Evolutionary conservation across 1,284 basidiomycete species (phyloP).

Genomic region (Irpex lacteus): DNA sequence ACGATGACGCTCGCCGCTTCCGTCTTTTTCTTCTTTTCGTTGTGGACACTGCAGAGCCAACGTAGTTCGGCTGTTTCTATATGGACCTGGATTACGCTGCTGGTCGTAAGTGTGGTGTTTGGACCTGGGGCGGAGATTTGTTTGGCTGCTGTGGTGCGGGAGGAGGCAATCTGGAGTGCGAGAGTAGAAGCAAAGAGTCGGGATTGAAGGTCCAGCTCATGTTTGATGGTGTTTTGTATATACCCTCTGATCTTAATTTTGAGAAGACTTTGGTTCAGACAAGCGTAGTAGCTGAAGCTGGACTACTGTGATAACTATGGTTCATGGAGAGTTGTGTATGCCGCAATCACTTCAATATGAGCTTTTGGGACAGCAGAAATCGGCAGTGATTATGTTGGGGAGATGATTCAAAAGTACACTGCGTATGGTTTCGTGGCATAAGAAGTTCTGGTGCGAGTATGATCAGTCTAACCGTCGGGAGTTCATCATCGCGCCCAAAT

Average conservation of each 20-base stretch:
- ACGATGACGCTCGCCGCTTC: slow-evolving; percentile 1
- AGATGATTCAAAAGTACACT: background rate
- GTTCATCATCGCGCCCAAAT: too few species aligned
- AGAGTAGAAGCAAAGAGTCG: background rate
- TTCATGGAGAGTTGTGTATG: too few species aligned
- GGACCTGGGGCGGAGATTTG: background rate
- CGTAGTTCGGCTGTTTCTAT: background rate
- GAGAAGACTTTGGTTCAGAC: background rate
- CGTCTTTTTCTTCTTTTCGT: background rate
- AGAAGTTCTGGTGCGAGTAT: too few species aligned
- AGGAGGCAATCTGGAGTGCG: background rate
- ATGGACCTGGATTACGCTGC: background rate
- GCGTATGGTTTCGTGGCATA: too few species aligned
- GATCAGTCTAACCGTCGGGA: too few species aligned
- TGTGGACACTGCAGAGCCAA: background rate
- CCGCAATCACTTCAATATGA: too few species aligned
- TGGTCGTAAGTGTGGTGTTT: background rate
- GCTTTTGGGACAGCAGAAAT: too few species aligned
- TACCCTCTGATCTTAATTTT: background rate
- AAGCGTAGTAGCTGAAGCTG: background rate
- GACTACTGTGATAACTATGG: too few species aligned
- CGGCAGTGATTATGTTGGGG: background rate
- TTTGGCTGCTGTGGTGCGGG: background rate
- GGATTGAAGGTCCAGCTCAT: background rate
- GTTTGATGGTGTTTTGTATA: too few species aligned